A percentile compares a stretch with the other conserved stretches of the same genome.
Evolutionary conservation across 2,329 filamentous ascomycete genomes (phyloP).

Genomic region (Epichloe coenophiala): DNA sequence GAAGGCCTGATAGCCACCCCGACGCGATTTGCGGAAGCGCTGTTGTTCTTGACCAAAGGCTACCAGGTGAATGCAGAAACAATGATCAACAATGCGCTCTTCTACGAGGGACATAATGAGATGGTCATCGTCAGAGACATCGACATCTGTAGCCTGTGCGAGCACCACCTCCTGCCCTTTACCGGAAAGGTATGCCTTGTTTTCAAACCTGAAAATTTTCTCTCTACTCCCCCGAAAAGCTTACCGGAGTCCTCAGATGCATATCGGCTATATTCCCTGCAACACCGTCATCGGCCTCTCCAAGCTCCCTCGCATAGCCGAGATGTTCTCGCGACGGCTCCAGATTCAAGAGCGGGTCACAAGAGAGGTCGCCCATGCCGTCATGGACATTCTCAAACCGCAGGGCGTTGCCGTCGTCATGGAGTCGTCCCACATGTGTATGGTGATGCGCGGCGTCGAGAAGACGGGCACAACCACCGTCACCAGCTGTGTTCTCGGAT

Average conservation of each 20-base stretch:
- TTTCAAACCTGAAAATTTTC: not conserved
- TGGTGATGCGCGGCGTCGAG: slow-evolving; percentile 95
- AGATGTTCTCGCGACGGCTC: slow-evolving; percentile 87
- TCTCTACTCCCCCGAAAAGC: not conserved
- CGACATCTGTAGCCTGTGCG: slow-evolving; percentile 85
- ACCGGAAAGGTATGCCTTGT: slow-evolving; percentile 60
- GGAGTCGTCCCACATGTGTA: slow-evolving; percentile 92
- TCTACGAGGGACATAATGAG: slow-evolving; percentile 93
- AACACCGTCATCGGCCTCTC: slow-evolving; percentile 88
- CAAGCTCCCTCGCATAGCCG: slow-evolving; percentile 87
- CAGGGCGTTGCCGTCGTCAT: slow-evolving; percentile 95
- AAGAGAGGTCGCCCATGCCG: slow-evolving; percentile 90
- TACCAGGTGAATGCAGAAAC: slow-evolving; percentile 90
- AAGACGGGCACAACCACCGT: slow-evolving; percentile 80
- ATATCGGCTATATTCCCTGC: slow-evolving; percentile 94
- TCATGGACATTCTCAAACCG: slow-evolving; percentile 84
- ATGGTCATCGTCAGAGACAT: slow-evolving; percentile 98
- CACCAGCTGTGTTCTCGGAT: slow-evolving; percentile 97
- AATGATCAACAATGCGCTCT: slow-evolving; percentile 86
- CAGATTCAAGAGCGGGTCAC: slow-evolving; percentile 96
- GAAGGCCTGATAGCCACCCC: slow-evolving; percentile 57
- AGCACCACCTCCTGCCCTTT: slow-evolving; percentile 95
- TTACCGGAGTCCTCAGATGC: slow-evolving; percentile 51
- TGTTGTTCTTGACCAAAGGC: slow-evolving; percentile 91
- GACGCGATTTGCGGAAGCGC: slow-evolving; percentile 81